Evolutionary conservation across 73 alveolate species (phyloP).

Genomic region (Paramecium octaurelia): DNA sequence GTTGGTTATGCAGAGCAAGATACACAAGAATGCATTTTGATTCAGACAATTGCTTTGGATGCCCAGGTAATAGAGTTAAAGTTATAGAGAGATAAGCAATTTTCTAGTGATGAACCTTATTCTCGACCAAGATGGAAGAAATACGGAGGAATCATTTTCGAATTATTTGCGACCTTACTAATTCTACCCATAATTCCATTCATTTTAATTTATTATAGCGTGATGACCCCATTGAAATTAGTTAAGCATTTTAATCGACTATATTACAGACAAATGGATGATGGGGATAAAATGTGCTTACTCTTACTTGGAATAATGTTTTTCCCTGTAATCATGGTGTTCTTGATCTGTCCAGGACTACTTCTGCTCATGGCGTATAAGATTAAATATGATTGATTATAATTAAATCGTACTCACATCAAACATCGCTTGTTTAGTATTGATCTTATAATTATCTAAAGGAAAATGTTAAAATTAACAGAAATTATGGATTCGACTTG

Average conservation of each 20-base stretch:
- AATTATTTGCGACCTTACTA: neutral
- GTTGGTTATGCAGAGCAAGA: constrained; percentile 43
- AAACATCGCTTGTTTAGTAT: neutral
- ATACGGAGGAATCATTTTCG: constrained; percentile 27
- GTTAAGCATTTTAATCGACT: neutral
- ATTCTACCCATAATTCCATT: constrained; percentile 11
- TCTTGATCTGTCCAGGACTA: constrained; percentile 11
- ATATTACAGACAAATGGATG: neutral
- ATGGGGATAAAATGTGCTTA: neutral
- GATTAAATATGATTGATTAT: constrained; percentile 40
- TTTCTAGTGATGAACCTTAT: neutral
- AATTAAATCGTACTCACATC: neutral
- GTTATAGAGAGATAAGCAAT: neutral
- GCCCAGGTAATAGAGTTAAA: constrained; percentile 12
- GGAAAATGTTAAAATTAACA: neutral
- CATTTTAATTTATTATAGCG: neutral
- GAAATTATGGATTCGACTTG: constrained; percentile 20
- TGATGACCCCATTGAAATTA: constrained; percentile 15
- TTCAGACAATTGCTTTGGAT: constrained; percentile 42
- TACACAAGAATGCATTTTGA: constrained; percentile 51
- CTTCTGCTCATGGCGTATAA: neutral
- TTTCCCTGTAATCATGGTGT: neutral
- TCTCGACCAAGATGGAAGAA: constrained; percentile 14
- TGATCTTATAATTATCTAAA: neutral
- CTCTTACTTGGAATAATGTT: neutral